These are phyloP conservation scores for Fusarium temperatum DNA, from an alignment of 2,329 filamentous ascomycete species.

Conservation along the genomic window DNA sequence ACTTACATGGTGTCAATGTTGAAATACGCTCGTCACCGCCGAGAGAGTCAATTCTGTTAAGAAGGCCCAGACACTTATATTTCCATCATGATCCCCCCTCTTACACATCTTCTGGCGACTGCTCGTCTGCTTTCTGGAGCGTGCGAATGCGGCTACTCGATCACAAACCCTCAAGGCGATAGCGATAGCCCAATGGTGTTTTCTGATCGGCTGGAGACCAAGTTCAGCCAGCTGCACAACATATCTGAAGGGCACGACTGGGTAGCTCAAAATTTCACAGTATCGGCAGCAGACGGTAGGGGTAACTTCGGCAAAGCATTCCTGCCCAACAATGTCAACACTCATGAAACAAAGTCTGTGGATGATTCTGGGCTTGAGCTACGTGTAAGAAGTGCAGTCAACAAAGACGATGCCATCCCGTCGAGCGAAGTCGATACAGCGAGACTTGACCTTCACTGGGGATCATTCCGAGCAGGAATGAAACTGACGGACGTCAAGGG, in stretches of 20 bases:
- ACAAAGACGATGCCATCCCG: constrained; percentile 61
- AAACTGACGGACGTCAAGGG: constrained; percentile 68
- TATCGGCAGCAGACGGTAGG: constrained; percentile 63
- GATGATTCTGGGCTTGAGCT: constrained; percentile 62
- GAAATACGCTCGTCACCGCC: not conserved
- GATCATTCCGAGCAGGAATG: constrained; percentile 74
- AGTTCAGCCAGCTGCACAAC: constrained; percentile 69
- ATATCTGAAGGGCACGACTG: constrained; percentile 66
- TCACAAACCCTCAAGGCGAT: constrained; percentile 55
- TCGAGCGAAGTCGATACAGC: constrained; percentile 71
- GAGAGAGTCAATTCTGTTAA: not conserved
- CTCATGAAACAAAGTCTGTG: constrained; percentile 41
- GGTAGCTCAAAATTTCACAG: constrained; percentile 73
- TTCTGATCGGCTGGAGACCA: constrained; percentile 75
- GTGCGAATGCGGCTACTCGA: constrained; percentile 78
- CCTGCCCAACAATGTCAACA: constrained; percentile 63
- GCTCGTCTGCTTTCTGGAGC: constrained; percentile 48
- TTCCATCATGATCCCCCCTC: constrained; percentile 9
- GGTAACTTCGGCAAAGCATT: constrained; percentile 75
- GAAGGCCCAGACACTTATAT: not conserved
- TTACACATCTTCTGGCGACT: constrained; percentile 16
- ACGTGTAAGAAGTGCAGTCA: constrained; percentile 57
- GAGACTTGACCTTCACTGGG: constrained; percentile 72
- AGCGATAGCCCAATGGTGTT: constrained; percentile 60
- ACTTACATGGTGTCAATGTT: not conserved